phyloP scores from a whole-genome alignment of 805 yeast genomes.

The Monosporozyma yasuniensis region DNA sequence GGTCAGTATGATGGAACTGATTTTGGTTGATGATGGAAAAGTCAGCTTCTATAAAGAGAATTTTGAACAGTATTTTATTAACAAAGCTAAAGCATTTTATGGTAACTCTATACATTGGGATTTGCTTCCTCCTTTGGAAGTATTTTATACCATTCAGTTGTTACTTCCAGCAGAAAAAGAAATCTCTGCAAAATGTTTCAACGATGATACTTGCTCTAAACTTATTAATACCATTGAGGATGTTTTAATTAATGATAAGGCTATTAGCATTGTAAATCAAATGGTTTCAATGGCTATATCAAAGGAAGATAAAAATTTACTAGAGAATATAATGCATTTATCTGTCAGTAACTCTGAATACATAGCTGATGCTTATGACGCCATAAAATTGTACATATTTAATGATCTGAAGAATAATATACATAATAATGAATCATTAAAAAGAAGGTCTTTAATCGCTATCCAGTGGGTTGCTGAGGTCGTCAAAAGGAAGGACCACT shows the following conservation, averaged over 20 bases:
- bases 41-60: constrained; percentile 54
- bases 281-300: constrained; percentile 9
- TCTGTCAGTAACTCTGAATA: neutral
- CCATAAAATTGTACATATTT: constrained; percentile 12
- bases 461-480: constrained; percentile 59
- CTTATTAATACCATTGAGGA: constrained; percentile 15
- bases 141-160: constrained; percentile 42
- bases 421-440: constrained; percentile 13
- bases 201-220: constrained; percentile 19
- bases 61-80: constrained; percentile 59
- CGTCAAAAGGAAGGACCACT: constrained; percentile 42
- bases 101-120: constrained; percentile 37
- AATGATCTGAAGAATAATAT: constrained; percentile 9
- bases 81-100: constrained; percentile 50
- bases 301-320: constrained; percentile 6
- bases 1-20: constrained; percentile 58
- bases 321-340: constrained; percentile 5
- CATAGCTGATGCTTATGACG: constrained; percentile 2
- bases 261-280: constrained; percentile 7
- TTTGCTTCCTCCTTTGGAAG: constrained; percentile 42
- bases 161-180: constrained; percentile 56
- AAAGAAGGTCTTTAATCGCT: constrained; percentile 41
- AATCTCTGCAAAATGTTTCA: constrained; percentile 14
- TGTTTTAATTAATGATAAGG: constrained; percentile 16
- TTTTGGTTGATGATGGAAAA: constrained; percentile 42